Base-by-base conservation (phyloP, 176 grass and related monocot genomes). In the maize (Zea mays) region DNA sequence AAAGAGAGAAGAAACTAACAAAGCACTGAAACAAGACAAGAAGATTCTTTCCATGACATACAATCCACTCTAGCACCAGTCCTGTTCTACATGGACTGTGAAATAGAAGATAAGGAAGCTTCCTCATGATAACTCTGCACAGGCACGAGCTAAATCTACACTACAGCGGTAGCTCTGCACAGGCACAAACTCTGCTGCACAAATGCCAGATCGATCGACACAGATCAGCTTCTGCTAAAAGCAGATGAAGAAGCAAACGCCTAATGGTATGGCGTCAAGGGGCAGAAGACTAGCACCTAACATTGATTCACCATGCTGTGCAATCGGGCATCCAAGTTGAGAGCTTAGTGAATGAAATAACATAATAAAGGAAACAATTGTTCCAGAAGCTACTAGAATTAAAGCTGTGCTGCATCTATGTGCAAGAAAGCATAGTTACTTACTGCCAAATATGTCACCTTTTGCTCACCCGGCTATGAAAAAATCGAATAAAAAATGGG, bases 71-170 rank as follows among this genome's bases (percentile, higher is more conserved):
- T 10, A 39, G 35, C 20, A 72, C 56, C 56, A 65, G 58, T 84
- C 34, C 5, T 42, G 4, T 17, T 80, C 27, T 14, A 35, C 62
- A 76, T 79, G 13, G 76, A 71, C 16, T 71, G 57, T 71, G 65
- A 70, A 70, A 71, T 1, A 8, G 21, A 77, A 56, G 12, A 72
- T 57, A 50, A 66, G 27, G 33, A 78, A 71, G 54, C 68, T 81
- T 82, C 49, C 13, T 87, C 66, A 55, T 7, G 48, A 46, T 52
- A 63, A 27, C 27, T 27, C 27, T 27, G 27, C 27, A 79, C 67
- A 68, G 42, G 69, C 59, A 73, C 36, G 37, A 69, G 40, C 42
- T 40, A n/a, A 75, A 80, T 80, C 76, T 62, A 39, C 55, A 69
- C 9, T 34, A 79, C 2, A 10, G 35, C 0, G 9, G 5, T 27